phyloP scores from a whole-genome alignment of 1,139 yeast species.

The Candida neerlandica region DNA sequence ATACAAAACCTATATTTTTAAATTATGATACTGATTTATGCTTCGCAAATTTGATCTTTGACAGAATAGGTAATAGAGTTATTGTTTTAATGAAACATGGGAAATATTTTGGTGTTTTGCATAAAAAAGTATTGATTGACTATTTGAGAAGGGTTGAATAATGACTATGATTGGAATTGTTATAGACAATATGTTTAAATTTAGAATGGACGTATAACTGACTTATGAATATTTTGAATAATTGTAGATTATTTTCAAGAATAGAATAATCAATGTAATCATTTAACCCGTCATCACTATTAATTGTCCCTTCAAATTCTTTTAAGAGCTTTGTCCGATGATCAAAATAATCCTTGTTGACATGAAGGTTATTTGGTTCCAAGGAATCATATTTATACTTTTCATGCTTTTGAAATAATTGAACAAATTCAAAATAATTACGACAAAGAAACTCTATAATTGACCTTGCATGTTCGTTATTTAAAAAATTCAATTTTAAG shows the following conservation, averaged over 20 bases:
- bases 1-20: constrained; percentile 51
- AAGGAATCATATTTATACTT: constrained; percentile 18
- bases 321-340: neutral
- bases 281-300: neutral
- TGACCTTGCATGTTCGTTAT: constrained; percentile 10
- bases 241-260: constrained; percentile 14
- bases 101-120: constrained; percentile 53
- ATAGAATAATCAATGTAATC: constrained; percentile 7
- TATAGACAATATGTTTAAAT: constrained; percentile 12
- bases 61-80: constrained; percentile 56
- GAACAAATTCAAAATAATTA: constrained; percentile 14
- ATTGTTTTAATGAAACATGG: constrained; percentile 55
- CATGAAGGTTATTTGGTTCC: constrained; percentile 9
- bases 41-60: constrained; percentile 56
- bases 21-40: constrained; percentile 55
- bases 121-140: constrained; percentile 58
- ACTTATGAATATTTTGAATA: constrained; percentile 13
- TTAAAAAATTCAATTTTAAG: constrained; percentile 14
- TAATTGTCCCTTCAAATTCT: neutral
- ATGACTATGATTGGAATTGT: neutral
- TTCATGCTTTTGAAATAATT: constrained; percentile 13
- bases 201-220: constrained; percentile 15
- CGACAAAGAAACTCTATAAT: constrained; percentile 18
- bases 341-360: neutral
- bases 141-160: constrained; percentile 28